phyloP scores from a whole-genome alignment of 208 protist genomes.

The Zelonia costaricensis region DNA sequence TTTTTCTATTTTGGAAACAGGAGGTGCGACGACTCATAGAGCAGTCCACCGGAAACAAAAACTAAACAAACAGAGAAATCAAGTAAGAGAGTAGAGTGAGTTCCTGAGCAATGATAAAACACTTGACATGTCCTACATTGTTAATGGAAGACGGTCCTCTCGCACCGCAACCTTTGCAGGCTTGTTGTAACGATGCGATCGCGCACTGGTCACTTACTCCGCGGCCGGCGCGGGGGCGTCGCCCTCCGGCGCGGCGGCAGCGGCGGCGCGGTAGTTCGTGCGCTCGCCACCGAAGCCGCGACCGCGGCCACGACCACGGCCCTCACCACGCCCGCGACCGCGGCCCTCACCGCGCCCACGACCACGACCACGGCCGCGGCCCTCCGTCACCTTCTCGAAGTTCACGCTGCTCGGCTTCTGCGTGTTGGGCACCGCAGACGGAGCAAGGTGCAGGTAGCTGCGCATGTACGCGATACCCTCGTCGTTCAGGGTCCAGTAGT shows the following conservation, averaged over 20 bases:
- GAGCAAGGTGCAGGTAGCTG: conserved; percentile 91
- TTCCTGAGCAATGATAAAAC: conserved; percentile 6
- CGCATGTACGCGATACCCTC: conserved; percentile 94
- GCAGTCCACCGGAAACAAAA: no score
- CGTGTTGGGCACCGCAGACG: conserved; percentile 88
- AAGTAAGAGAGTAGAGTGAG: not conserved
- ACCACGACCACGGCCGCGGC: conserved; percentile 43
- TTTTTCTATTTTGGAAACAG: no score
- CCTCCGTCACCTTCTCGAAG: conserved; percentile 58
- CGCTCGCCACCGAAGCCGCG: conserved; percentile 84
- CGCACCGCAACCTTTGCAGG: no score
- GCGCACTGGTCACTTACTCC: conserved; percentile 33
- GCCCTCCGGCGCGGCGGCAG: conserved; percentile 30
- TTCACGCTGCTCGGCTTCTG: conserved; percentile 72
- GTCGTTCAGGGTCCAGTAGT: conserved; percentile 95
- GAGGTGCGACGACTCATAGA: no score
- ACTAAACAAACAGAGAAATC: conserved; percentile 13
- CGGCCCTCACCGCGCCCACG: conserved; percentile 48
- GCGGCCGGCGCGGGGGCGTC: conserved; percentile 37
- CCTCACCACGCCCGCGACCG: conserved; percentile 55
- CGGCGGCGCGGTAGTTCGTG: conserved; percentile 66
- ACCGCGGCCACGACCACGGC: conserved; percentile 69
- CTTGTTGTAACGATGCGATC: conserved; percentile 6
- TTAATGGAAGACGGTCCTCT: conserved; percentile 37
- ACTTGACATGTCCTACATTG: conserved; percentile 17